Base-by-base conservation (phyloP, 352 stramenopile genomes). In the Blastocystis sp. region DNA sequence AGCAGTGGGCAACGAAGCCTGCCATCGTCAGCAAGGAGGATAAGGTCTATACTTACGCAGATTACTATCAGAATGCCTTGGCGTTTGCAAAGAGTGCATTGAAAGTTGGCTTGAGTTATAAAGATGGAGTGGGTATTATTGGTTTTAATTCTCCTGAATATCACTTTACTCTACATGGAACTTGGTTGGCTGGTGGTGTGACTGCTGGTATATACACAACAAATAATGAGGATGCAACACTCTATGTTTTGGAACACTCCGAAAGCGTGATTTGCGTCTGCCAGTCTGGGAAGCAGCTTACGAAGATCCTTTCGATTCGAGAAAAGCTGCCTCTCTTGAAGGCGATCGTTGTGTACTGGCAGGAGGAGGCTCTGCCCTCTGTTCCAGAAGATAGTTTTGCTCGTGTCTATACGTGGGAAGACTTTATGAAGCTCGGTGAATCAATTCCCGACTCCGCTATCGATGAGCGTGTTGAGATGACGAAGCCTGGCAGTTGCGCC, bases 151-250 rank as follows among this genome's bases (percentile, higher is more conserved):
- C 93, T 75, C 94, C 94, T 0, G 94, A 98, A 89, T 98, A 96
- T 95, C 91, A 94, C 69, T 94, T 98, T 80, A 91, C 95, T 29
- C 93, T 97, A 76, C 90, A 98, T 15, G 95, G 95, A 64, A 93
- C 94, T 41, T 98, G 98, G 82, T 93, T 97, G 54, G 95, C 95
- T 0, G 95, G 95, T 34, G 94, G 92, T 43, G 93, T 98, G 39
- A 93, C 94, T 0, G 95, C 94, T 37, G 96, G 96, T 39, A 98
- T 98, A 89, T 98, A 98, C 93, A 96, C 95, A 62, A 98, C 95
- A 61, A 98, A 98, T 92, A 93, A 90, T 41, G 91, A 93, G n/a
- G 91, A 94, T 47, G 93, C 95, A 5, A 98, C 95, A 88, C 91
- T 96, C 89, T 98, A 94, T 91, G 96, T 98, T 87, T 92, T 93